Conservation (phyloP, 176 grass and related monocot genomes). For the Triticum aestivum region IWGSC_CS_RefSeq_v2.1 NC_057794.1:100453917-100454416, state of each 20-base stretch:
- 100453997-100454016: conserved; percentile 73
- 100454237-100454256: conserved; percentile 12
- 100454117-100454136: neutral
- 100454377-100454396: neutral
- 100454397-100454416: conserved; percentile 12
- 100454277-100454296: conserved; percentile 95
- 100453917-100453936: conserved; percentile 58
- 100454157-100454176: conserved; percentile 1
- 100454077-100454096: conserved; percentile 9
- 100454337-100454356: neutral
- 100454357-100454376: neutral
- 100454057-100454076: neutral
- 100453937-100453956: conserved; percentile 70
- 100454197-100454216: neutral
- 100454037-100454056: conserved; percentile 59
- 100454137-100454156: conserved; percentile 18
- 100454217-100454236: neutral
- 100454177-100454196: neutral
- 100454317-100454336: conserved; percentile 64
- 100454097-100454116: neutral
- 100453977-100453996: conserved; percentile 99
- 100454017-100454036: conserved; percentile 87
- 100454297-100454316: conserved; percentile 77
- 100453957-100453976: conserved; percentile 88
- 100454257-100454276: neutral